Base-by-base conservation (phyloP, 2,329 filamentous ascomycete genomes). In the Fonsecaea erecta region DNA sequence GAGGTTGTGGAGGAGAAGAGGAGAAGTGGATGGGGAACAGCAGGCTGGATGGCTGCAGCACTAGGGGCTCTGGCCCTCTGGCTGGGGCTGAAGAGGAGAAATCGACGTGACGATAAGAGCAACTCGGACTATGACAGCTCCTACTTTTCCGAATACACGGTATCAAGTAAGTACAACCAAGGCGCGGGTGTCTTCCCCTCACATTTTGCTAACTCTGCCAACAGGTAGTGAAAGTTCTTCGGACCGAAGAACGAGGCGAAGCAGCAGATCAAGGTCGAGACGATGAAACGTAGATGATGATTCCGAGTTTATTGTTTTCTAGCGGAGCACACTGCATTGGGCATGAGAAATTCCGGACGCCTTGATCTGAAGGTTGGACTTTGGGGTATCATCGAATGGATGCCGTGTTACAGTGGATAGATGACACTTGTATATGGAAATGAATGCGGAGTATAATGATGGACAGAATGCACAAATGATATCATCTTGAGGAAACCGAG, bases 21-120 rank as follows among this genome's bases (percentile, higher is more conserved):
- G 71, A 78, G 66, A 24, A 65, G 74, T 52, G 75, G 75, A 51
- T 72, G 78, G 63, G 76, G 77, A n/a, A 75, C 75, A 40, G 73
- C 76, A 66, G 79, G 75, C 9, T 78, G 75, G 35, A 73, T 82
- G 48, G 79, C 76, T n/a, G 77, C 79, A 26, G 71, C 79, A 12
- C 66, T 82, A 54, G 79, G 78, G 55, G 78, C 77, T 11, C 68
- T 83, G 63, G 80, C 80, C 11, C 69, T 82, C 18, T 77, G 79
- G 52, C 71, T 83, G 51, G 81, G 81, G 6, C 63, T 83, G 71
- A 80, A 77, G 74, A 76, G 80, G 67, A 75, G 74, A 64, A 75
- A 77, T 32, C 56, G 65, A 24, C 64, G 62, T 34, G 74, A 77
- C 16, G 76, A 79, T 57, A 81, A 80, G 73, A 79, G 74, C 69